Conservation (phyloP, 208 protist species). For the Strigomonas culicis region DNA sequence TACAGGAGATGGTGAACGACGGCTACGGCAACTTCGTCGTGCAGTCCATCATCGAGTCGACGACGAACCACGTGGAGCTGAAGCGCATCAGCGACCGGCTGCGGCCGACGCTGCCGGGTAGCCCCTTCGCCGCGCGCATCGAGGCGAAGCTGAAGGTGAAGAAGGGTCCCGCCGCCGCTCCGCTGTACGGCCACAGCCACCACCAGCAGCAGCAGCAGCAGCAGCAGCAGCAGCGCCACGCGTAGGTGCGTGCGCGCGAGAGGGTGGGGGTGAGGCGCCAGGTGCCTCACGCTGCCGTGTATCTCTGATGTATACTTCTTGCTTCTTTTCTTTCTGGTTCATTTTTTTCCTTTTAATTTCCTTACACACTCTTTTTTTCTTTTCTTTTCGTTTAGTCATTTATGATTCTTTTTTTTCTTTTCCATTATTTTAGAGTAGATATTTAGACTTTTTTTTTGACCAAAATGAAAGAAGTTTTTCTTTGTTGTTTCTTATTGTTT, state of each 20-base stretch:
- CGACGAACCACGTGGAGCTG: slow-evolving; percentile 43
- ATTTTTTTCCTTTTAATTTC: neutral
- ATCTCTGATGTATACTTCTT: neutral
- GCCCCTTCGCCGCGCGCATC: slow-evolving; percentile 36
- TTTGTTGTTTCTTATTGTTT: neutral
- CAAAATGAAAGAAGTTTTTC: neutral
- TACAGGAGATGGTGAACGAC: slow-evolving; percentile 74
- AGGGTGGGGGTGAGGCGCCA: too few relatives aligned
- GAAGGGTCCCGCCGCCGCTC: slow-evolving; percentile 3
- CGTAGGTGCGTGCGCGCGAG: neutral
- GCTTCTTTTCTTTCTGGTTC: neutral
- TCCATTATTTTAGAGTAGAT: neutral
- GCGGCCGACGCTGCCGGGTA: slow-evolving; percentile 40
- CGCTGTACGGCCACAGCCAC: neutral
- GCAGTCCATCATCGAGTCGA: slow-evolving; percentile 64
- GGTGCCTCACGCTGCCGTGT: too few relatives aligned
- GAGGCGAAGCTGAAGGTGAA: slow-evolving; percentile 34
- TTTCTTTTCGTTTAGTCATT: neutral
- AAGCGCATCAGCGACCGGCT: slow-evolving; percentile 70
- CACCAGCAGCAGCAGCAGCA: neutral
- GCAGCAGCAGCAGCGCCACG: slow-evolving; percentile 6
- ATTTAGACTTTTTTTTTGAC: neutral
- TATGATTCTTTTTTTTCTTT: neutral
- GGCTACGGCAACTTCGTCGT: slow-evolving; percentile 87
- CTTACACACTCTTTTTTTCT: slow-evolving; percentile 6